Percentiles rank a stretch among this genome's conserved stretches.
Evolutionary conservation across 306 rosid species (phyloP).

Genomic region (Acmispon strigosus): DNA sequence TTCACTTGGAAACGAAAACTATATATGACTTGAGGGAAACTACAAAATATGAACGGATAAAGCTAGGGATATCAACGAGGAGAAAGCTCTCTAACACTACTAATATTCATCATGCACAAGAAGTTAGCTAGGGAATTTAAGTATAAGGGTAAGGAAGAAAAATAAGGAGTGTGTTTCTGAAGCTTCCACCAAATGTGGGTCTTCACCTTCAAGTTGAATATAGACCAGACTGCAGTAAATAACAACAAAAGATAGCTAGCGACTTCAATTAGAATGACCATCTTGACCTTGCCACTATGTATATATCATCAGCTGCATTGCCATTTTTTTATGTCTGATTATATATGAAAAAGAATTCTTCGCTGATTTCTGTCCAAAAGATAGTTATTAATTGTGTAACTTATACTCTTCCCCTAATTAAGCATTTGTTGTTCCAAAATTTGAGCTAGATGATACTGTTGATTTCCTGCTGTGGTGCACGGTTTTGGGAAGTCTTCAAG

Average conservation of each 20-base stretch:
- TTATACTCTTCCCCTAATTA: too few species aligned
- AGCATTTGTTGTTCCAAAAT: too few species aligned
- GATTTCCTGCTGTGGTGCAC: too few species aligned
- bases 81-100: constrained; percentile 12
- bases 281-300: not conserved
- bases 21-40: constrained; percentile 31
- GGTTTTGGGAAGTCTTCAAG: too few species aligned
- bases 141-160: constrained; percentile 22
- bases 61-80: not conserved
- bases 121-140: constrained; percentile 41
- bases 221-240: constrained; percentile 24
- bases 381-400: too few species aligned
- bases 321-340: too few species aligned
- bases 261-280: constrained; percentile 7
- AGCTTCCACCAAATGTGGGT: constrained; percentile 78
- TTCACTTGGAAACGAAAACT: constrained; percentile 11
- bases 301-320: too few species aligned
- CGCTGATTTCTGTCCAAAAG: too few species aligned
- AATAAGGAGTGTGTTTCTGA: constrained; percentile 44
- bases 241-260: too few species aligned
- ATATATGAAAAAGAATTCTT: too few species aligned
- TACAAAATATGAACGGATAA: constrained; percentile 6
- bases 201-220: constrained; percentile 56
- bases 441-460: too few species aligned
- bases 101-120: constrained; percentile 47